Evolutionary conservation across 257 asterid species (phyloP).

Genomic region (Solanum chilense): DNA sequence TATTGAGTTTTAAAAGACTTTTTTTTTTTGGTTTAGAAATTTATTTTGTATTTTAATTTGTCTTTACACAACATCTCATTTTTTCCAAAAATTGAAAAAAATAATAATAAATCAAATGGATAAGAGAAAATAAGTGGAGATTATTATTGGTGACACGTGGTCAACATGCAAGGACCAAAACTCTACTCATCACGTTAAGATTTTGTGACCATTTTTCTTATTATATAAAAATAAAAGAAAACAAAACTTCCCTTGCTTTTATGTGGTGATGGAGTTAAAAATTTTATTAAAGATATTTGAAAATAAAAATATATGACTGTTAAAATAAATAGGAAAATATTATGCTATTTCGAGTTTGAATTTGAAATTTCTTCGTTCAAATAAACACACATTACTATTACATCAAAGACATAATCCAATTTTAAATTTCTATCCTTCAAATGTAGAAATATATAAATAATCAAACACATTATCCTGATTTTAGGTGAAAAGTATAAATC

Average conservation of each 20-base stretch:
- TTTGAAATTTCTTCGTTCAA: fast-evolving
- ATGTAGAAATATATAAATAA: too few species aligned
- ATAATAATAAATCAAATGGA: neutral
- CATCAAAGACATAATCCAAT: too few species aligned
- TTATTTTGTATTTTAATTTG: neutral
- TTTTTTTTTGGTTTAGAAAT: neutral
- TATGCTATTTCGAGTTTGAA: too few species aligned
- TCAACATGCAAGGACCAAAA: neutral
- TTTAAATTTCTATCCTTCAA: too few species aligned
- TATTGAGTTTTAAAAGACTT: neutral
- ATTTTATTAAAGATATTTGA: too few species aligned
- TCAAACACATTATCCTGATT: too few species aligned
- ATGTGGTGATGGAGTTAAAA: too few species aligned
- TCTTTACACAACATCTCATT: neutral
- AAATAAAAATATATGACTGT: too few species aligned
- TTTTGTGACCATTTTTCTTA: neutral
- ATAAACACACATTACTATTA: too few species aligned
- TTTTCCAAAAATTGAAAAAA: neutral
- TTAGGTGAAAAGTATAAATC: too few species aligned
- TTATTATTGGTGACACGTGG: neutral
- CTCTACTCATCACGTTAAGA: neutral
- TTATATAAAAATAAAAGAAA: too few species aligned
- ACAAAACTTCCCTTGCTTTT: neutral
- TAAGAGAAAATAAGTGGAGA: neutral
- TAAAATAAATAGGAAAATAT: too few species aligned